phyloP scores from a whole-genome alignment of 2,329 filamentous ascomycete species.

The Claviceps sp. region DNA sequence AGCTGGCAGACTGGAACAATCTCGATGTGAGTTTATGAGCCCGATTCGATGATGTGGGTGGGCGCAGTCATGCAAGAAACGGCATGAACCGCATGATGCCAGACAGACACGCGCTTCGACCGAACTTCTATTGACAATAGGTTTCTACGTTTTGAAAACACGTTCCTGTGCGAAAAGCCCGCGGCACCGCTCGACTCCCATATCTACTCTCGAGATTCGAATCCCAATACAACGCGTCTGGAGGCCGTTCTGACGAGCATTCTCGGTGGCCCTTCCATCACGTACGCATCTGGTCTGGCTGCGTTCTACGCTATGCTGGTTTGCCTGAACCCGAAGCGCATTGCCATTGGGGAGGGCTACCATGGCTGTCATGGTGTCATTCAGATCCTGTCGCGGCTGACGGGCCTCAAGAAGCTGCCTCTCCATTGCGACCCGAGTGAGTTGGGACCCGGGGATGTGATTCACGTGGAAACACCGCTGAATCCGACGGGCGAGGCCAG shows the following conservation, averaged over 20 bases:
- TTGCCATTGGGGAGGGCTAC: constrained; percentile 77
- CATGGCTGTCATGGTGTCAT: constrained; percentile 90
- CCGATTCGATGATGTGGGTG: too few relatives aligned
- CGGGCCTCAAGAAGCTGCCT: constrained; percentile 57
- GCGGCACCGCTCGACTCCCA: constrained; percentile 45
- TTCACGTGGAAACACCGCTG: constrained; percentile 86
- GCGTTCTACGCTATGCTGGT: constrained; percentile 82
- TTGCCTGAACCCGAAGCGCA: constrained; percentile 67
- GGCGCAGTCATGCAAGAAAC: too few relatives aligned
- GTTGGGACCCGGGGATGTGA: constrained; percentile 63
- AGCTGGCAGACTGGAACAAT: constrained; percentile 41
- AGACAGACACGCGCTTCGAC: too few relatives aligned
- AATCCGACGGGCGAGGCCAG: constrained; percentile 80
- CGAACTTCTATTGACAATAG: too few relatives aligned
- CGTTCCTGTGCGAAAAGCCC: constrained; percentile 12
- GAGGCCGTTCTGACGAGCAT: constrained; percentile 69
- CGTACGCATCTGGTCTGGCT: constrained; percentile 73
- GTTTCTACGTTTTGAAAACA: too few relatives aligned
- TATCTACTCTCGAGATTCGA: constrained; percentile 71
- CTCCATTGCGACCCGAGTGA: constrained; percentile 54
- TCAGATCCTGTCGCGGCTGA: constrained; percentile 57
- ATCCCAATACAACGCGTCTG: constrained; percentile 71
- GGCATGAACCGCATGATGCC: too few relatives aligned
- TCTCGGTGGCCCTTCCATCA: constrained; percentile 54
- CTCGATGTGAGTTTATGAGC: constrained; percentile 34